Percentiles rank a stretch among this genome's conserved stretches.
Evolutionary conservation across 75 land plant genomes (phyloP).

Genomic region (Pinus tabuliformis): DNA sequence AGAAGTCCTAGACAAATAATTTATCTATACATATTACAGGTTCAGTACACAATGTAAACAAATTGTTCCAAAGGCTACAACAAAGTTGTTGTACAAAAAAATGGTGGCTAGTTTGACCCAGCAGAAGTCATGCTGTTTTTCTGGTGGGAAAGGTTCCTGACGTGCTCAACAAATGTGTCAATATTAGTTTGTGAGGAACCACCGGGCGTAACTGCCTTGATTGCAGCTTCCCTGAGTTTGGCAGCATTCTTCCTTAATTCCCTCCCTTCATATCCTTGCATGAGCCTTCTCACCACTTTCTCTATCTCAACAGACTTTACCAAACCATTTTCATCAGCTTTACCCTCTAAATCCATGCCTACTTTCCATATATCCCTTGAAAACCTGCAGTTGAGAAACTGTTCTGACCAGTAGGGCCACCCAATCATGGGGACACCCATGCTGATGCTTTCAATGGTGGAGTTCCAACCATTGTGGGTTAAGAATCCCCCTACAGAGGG

Average conservation of each 20-base stretch:
- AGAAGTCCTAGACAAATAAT: too few relatives aligned
- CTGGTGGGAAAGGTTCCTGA: not conserved
- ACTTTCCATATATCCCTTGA: not conserved
- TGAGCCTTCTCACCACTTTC: not conserved
- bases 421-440: conserved; percentile 28
- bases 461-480: conserved; percentile 45
- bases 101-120: too few relatives aligned
- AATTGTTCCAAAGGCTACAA: too few relatives aligned
- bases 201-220: not conserved
- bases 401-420: conserved; percentile 17
- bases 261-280: not conserved
- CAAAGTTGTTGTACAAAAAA: too few relatives aligned
- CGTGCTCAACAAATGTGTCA: not conserved
- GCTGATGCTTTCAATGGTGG: conserved; percentile 12
- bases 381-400: conserved; percentile 5
- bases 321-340: not conserved
- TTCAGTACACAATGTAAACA: too few relatives aligned
- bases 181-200: not conserved
- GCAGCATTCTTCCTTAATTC: not conserved
- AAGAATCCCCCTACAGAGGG: conserved; percentile 29
- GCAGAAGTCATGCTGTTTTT: not conserved
- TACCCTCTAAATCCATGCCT: not conserved
- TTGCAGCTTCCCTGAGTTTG: conserved; percentile 1
- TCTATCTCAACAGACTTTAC: conserved; percentile 1
- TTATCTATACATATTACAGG: too few relatives aligned